These are phyloP conservation scores for Nicotiana tomentosiformis DNA, from an alignment of 257 asterid genomes.

Conservation along the genomic window DNA sequence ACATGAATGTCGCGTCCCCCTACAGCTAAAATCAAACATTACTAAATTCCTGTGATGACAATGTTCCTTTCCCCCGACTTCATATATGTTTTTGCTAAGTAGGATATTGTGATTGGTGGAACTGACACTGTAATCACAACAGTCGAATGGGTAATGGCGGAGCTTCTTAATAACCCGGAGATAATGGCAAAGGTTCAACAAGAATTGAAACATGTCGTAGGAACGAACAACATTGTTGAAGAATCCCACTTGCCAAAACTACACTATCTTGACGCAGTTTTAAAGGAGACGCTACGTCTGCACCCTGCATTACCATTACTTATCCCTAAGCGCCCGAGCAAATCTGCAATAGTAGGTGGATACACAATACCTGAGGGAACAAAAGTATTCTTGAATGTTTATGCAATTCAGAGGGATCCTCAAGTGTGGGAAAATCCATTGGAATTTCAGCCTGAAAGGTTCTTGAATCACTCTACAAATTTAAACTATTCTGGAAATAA, in stretches of 20 bases:
- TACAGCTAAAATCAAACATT: neutral
- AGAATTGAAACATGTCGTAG: constrained; percentile 30
- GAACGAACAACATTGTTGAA: constrained; percentile 29
- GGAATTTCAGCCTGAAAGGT: constrained; percentile 43
- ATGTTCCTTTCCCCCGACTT: neutral
- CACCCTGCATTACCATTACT: constrained; percentile 35
- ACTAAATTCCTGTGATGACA: neutral
- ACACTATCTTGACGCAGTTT: constrained; percentile 25
- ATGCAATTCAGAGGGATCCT: constrained; percentile 35
- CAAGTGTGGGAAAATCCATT: constrained; percentile 34
- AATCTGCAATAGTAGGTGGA: constrained; percentile 19
- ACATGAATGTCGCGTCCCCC: neutral
- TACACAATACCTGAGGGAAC: constrained; percentile 33
- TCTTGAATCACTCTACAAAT: constrained; percentile 10
- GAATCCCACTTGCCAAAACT: constrained; percentile 33
- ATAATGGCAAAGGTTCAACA: constrained; percentile 24
- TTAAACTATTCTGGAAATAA: constrained; percentile 30
- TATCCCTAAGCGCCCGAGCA: constrained; percentile 25
- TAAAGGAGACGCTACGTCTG: constrained; percentile 36
- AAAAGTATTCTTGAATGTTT: constrained; percentile 21
- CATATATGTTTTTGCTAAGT: neutral
- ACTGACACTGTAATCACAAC: constrained; percentile 31
- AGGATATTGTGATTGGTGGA: constrained; percentile 35
- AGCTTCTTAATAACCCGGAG: constrained; percentile 19
- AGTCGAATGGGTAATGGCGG: constrained; percentile 33